Percentiles rank a stretch among this genome's conserved stretches.
phyloP scores from a whole-genome alignment of 768 basidiomycete species.

The Termitomyces bulborhizus region DNA sequence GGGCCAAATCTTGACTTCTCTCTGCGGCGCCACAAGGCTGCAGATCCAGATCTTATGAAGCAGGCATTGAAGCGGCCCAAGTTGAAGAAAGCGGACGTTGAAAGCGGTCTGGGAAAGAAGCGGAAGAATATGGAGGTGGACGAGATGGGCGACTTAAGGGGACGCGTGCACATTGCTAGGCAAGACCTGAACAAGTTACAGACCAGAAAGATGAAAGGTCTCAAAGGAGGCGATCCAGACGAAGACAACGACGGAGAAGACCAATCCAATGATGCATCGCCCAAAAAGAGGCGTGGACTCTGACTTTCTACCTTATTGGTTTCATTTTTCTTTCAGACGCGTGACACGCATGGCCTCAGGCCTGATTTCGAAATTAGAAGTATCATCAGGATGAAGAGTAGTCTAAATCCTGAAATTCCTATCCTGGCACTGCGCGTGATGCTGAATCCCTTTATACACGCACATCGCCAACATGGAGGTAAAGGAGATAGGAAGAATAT shows the following conservation, averaged over 20 bases:
- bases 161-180: conserved; percentile 80
- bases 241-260: conserved; percentile 18
- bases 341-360: neutral
- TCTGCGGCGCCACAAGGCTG: conserved; percentile 65
- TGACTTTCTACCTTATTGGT: neutral
- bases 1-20: conserved; percentile 86
- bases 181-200: conserved; percentile 87
- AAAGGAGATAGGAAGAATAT: neutral
- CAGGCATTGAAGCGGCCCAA: conserved; percentile 80
- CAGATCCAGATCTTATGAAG: conserved; percentile 78
- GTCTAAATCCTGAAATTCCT: neutral
- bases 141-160: conserved; percentile 96
- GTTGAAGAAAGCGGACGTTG: conserved; percentile 82
- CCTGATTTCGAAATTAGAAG: neutral
- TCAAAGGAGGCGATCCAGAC: conserved; percentile 42
- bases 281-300: conserved; percentile 6
- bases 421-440: neutral
- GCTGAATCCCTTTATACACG: neutral
- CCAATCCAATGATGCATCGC: conserved; percentile 11
- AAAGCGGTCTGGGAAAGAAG: conserved; percentile 86
- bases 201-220: conserved; percentile 94
- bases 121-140: conserved; percentile 94
- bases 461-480: neutral
- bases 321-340: neutral
- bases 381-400: neutral